Evolutionary conservation across 176 grass and related monocot genomes (phyloP).

Genomic region (Musa beccarii): DNA sequence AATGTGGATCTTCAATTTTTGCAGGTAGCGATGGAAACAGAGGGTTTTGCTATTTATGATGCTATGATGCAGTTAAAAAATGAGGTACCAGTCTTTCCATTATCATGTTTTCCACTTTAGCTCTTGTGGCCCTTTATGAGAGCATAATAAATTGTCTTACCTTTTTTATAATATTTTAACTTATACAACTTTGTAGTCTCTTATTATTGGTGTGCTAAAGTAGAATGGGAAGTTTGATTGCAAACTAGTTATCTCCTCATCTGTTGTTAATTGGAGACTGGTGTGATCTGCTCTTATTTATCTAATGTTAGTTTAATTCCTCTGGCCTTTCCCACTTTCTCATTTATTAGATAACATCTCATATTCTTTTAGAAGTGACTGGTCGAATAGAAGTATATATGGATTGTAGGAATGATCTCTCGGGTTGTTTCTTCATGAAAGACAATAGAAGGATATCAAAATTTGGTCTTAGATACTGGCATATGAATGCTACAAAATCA

Average conservation of each 20-base stretch:
- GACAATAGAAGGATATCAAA: not conserved
- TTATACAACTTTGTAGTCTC: not conserved
- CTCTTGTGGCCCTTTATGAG: not conserved
- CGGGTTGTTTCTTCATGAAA: not conserved
- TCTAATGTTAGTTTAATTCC: too few relatives aligned
- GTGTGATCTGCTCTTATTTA: too few relatives aligned
- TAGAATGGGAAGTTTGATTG: too few relatives aligned
- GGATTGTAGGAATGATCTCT: not conserved
- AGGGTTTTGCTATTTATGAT: constrained; percentile 97
- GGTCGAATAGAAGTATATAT: not conserved
- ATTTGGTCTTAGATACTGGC: not conserved
- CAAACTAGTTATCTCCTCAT: too few relatives aligned
- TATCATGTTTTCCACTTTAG: not conserved
- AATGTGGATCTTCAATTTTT: constrained; percentile 15
- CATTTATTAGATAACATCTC: too few relatives aligned
- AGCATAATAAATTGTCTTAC: not conserved
- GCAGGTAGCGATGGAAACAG: constrained; percentile 87
- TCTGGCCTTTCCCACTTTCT: too few relatives aligned
- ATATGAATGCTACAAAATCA: not conserved
- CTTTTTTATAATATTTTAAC: not conserved
- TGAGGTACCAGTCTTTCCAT: constrained; percentile 42
- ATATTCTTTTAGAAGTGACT: too few relatives aligned
- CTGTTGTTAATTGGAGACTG: too few relatives aligned
- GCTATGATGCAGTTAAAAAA: constrained; percentile 82
- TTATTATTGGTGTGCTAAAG: too few relatives aligned